Evolutionary conservation across 805 yeast genomes (phyloP), one percentile per base, ranked within the genome.

Genomic region (Starmerella apicola): DNA sequence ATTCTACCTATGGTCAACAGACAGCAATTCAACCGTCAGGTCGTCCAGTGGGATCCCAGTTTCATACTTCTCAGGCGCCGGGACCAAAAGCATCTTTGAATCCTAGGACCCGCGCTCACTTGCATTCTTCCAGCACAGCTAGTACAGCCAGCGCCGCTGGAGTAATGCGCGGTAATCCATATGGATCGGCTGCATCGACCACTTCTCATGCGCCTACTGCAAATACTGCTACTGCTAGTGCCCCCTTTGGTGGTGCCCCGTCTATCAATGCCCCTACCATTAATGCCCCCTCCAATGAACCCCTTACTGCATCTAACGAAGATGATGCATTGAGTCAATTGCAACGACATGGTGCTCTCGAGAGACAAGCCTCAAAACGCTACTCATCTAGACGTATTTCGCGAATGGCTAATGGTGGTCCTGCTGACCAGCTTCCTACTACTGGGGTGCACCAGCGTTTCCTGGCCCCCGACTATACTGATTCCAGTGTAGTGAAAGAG

Each of bases 341-440:
- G 8, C 95, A 88, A 53, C 76, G 78, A 34, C 83, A 86, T 3
- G 82, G 81, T 35, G 79, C 82, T 3, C 64, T 91, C 24, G 93
- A 80, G 63, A 71, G 99, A 50, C 71, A 95, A 45, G 99, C 97
- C 0, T 86, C 96, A 0, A 79, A 88, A 51, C 66, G 98, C 40
- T 88, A 80, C 55, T 84, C 95, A 4, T 95, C 96, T 0, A 88
- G 86, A 45, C 97, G 88, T 54, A 78, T 78, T 60, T 83, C 93
- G 1, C 81, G 80, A 52, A 66, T 81, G 16, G 36, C 44, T 34
- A 48, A 46, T 24, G 51, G 54, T 21, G 43, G 41, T 12, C 39
- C 45, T 10, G 32, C 42, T 3, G 49, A 43, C 9, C 30, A 42
- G 16, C 37, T 52, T 29, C 56, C 56, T 2, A 52, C 56, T 1